phyloP scores from a whole-genome alignment of 2,329 filamentous ascomycete species.

The Penicillium janthinellum region DNA sequence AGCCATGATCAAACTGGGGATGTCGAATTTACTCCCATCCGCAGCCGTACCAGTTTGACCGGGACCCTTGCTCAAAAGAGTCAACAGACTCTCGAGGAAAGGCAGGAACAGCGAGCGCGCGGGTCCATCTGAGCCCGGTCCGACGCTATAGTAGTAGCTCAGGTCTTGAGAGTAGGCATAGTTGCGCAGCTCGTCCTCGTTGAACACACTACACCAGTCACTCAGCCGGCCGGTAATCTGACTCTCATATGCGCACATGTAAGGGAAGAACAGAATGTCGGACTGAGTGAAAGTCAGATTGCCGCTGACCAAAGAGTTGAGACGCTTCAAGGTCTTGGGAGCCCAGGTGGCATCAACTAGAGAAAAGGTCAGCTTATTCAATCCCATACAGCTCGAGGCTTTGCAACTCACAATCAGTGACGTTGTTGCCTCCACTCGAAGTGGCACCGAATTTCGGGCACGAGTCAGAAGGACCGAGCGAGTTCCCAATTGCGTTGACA shows the following conservation, averaged over 20 bases:
- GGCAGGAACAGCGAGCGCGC: conserved; percentile 63
- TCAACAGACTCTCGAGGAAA: conserved; percentile 57
- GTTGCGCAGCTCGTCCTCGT: conserved; percentile 60
- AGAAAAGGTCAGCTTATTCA: background rate
- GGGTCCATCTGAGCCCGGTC: conserved; percentile 53
- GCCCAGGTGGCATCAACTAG: conserved; percentile 23
- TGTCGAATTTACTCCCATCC: conserved; percentile 34
- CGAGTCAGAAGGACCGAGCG: conserved; percentile 63
- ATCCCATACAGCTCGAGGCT: background rate
- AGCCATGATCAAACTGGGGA: conserved; percentile 61
- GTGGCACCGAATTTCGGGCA: conserved; percentile 61
- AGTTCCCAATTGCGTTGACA: conserved; percentile 58
- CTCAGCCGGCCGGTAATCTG: conserved; percentile 65
- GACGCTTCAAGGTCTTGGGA: conserved; percentile 40
- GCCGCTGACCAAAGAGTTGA: conserved; percentile 58
- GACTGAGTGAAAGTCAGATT: conserved; percentile 55
- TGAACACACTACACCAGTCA: conserved; percentile 65
- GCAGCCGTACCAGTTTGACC: conserved; percentile 49
- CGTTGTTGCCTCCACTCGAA: conserved; percentile 36
- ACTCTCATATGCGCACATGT: conserved; percentile 71
- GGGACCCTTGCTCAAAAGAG: conserved; percentile 57
- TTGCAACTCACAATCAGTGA: conserved; percentile 21
- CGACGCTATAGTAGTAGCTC: conserved; percentile 67
- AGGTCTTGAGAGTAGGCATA: conserved; percentile 71
- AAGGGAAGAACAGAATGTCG: conserved; percentile 63